phyloP scores from a whole-genome alignment of 495 filamentous ascomycete genomes.

The Clohesyomyces aquaticus region DNA sequence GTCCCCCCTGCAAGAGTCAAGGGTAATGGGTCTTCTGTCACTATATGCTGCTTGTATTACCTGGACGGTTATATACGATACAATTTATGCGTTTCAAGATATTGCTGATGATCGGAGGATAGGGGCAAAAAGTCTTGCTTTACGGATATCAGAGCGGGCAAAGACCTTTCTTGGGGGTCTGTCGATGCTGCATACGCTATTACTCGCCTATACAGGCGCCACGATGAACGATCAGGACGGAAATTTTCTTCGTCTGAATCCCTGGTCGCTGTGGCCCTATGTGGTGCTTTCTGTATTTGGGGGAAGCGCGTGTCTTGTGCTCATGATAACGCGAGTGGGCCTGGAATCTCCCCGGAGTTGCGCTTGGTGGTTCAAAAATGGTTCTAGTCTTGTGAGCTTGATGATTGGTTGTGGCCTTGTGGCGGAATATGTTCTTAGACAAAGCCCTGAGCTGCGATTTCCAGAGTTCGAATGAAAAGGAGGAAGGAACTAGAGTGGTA shows the following conservation, averaged over 20 bases:
- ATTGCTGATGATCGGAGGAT: not conserved
- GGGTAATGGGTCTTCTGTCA: not conserved
- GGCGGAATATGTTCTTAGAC: not conserved
- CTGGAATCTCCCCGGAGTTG: not conserved
- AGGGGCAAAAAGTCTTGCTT: not conserved
- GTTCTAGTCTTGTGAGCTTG: not conserved
- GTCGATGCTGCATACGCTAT: not conserved
- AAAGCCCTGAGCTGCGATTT: too few species aligned
- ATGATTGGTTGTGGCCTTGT: not conserved
- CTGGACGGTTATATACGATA: not conserved
- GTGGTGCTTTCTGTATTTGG: not conserved
- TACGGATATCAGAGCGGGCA: not conserved
- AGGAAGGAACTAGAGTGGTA: too few species aligned
- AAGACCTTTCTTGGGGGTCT: not conserved
- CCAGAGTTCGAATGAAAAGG: too few species aligned
- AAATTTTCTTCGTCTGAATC: not conserved
- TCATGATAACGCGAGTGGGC: not conserved
- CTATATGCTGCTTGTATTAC: not conserved
- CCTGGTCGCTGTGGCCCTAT: not conserved
- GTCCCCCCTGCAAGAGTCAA: not conserved
- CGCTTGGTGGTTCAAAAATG: not conserved
- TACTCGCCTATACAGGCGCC: not conserved
- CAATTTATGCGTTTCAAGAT: not conserved
- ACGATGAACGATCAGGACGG: not conserved
- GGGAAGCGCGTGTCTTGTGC: not conserved